Evolutionary conservation across 2,329 filamentous ascomycete species (phyloP).

Genomic region (Monosporascus sp.): DNA sequence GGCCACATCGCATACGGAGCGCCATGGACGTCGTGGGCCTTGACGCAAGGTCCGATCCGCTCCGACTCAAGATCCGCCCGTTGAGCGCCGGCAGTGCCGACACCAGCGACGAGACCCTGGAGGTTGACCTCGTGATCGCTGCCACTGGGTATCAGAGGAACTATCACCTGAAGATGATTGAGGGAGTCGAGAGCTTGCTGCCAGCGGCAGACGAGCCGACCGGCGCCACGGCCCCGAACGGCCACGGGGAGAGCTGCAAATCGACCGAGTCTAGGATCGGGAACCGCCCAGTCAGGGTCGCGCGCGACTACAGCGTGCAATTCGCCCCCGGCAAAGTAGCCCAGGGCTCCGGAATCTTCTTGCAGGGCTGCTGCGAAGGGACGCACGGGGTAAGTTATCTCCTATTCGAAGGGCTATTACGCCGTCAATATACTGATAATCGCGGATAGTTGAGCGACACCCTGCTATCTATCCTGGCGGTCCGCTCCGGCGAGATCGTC

Average conservation of each 20-base stretch:
- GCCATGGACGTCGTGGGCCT: slow-evolving; percentile 61
- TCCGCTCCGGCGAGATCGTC: slow-evolving; percentile 73
- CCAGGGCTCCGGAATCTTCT: slow-evolving; percentile 74
- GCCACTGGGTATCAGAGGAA: slow-evolving; percentile 82
- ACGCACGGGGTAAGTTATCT: slow-evolving; percentile 75
- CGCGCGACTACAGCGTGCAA: slow-evolving; percentile 72
- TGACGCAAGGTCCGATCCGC: slow-evolving; percentile 43
- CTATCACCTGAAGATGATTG: slow-evolving; percentile 72
- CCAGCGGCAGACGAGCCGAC: slow-evolving; percentile 35
- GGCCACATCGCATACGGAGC: slow-evolving; percentile 77
- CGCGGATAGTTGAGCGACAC: slow-evolving; percentile 65
- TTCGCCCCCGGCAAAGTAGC: slow-evolving; percentile 65
- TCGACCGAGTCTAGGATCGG: slow-evolving; percentile 41
- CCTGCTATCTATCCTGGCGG: slow-evolving; percentile 71
- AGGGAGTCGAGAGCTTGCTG: slow-evolving; percentile 59
- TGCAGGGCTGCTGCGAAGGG: slow-evolving; percentile 90
- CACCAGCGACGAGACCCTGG: slow-evolving; percentile 54
- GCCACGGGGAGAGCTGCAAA: slow-evolving; percentile 3
- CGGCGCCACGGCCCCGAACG: slow-evolving; percentile 7
- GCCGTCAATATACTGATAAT: slow-evolving; percentile 3
- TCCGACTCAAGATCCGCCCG: slow-evolving; percentile 58
- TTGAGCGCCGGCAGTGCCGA: slow-evolving; percentile 33
- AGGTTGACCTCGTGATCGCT: slow-evolving; percentile 77
- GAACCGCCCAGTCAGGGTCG: slow-evolving; percentile 44
- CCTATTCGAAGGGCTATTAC: neutral